These are phyloP conservation scores for Phytophthora fragariaefolia DNA, from an alignment of 352 stramenopile species.

Conservation along the genomic window DNA sequence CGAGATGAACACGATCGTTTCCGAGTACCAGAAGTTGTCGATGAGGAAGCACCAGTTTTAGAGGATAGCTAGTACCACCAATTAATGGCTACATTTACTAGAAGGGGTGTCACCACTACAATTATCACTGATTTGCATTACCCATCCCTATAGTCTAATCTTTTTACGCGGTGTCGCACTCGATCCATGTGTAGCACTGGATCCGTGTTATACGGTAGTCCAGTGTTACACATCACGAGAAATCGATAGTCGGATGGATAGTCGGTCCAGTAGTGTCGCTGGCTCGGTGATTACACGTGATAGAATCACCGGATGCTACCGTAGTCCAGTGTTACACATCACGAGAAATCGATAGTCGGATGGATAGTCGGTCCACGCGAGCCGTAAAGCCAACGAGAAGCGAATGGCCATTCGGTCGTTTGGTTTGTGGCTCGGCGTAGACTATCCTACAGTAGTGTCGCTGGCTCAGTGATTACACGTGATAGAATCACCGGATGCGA, in stretches of 20 bases:
- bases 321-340: slow-evolving; percentile 33
- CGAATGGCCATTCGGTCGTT: slow-evolving; percentile 8
- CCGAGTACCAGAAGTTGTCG: too few relatives aligned
- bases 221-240: slow-evolving; percentile 29
- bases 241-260: slow-evolving; percentile 30
- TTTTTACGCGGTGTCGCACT: too few relatives aligned
- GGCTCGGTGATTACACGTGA: background rate
- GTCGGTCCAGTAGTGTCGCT: slow-evolving; percentile 12
- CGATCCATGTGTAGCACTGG: too few relatives aligned
- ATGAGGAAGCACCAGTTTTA: too few relatives aligned
- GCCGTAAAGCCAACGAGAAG: slow-evolving; percentile 10
- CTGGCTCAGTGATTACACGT: background rate
- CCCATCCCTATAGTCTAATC: too few relatives aligned
- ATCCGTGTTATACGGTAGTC: too few relatives aligned
- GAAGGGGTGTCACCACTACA: too few relatives aligned
- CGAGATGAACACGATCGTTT: too few relatives aligned
- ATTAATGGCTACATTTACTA: too few relatives aligned
- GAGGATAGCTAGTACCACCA: too few relatives aligned
- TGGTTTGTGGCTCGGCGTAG: slow-evolving; percentile 17
- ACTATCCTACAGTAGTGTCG: background rate
- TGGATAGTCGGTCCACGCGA: slow-evolving; percentile 32
- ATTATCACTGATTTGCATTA: too few relatives aligned
- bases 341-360: slow-evolving; percentile 23
- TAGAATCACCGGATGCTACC: background rate
- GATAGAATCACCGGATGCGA: background rate